Evolutionary conservation across 805 yeast genomes (phyloP).

Genomic region (Saturnispora bothae): DNA sequence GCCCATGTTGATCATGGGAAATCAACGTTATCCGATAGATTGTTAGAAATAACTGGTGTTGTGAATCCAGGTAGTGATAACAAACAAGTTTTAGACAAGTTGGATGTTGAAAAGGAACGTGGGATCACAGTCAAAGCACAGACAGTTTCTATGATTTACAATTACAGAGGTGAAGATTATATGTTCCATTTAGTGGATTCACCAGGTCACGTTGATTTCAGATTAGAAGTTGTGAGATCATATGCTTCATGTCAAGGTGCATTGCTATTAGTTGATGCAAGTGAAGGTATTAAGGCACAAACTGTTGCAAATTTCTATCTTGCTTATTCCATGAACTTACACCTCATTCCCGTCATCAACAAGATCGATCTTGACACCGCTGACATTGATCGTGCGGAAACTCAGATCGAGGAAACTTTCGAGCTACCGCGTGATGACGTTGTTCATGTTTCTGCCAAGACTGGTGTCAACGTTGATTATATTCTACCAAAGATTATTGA

Average conservation of each 20-base stretch:
- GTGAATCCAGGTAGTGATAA: conserved; percentile 59
- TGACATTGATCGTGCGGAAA: conserved; percentile 67
- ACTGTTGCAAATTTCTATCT: conserved; percentile 94
- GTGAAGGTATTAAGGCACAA: conserved; percentile 96
- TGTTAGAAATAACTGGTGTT: conserved; percentile 82
- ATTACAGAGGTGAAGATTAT: conserved; percentile 58
- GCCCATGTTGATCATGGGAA: conserved; percentile 89
- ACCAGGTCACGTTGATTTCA: conserved; percentile 95
- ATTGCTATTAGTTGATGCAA: conserved; percentile 78
- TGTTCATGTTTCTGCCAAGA: conserved; percentile 83
- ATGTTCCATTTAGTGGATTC: conserved; percentile 88
- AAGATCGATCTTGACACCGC: conserved; percentile 87
- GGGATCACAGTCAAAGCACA: conserved; percentile 97
- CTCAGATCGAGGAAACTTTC: conserved; percentile 76
- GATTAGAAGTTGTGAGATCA: conserved; percentile 87
- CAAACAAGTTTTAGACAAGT: conserved; percentile 77
- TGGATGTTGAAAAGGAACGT: conserved; percentile 91
- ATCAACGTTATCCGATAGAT: conserved; percentile 80
- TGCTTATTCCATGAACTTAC: conserved; percentile 77
- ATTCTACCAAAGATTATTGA: conserved; percentile 77
- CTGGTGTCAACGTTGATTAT: conserved; percentile 69
- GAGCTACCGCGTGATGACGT: conserved; percentile 68
- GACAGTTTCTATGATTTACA: conserved; percentile 87
- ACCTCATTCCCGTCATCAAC: conserved; percentile 80
- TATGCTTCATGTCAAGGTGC: conserved; percentile 98